A percentile compares a stretch with the other conserved stretches of the same genome.
phyloP scores from a whole-genome alignment of 75 land plant genomes.

The Pinus tabuliformis region DNA sequence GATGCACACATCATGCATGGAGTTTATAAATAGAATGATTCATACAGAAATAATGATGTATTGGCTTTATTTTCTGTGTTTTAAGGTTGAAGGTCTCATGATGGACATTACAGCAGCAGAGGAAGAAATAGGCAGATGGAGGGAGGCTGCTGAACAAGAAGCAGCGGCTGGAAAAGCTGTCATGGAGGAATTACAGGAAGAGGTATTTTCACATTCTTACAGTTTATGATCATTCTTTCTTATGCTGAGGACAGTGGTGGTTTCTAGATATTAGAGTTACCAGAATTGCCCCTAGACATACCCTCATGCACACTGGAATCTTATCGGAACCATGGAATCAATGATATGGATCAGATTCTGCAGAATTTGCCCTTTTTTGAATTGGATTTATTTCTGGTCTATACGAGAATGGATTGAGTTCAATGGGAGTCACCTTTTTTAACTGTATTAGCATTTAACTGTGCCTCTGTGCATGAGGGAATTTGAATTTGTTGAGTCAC shows the following conservation, averaged over 20 bases:
- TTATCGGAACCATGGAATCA: no score
- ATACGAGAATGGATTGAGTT: no score
- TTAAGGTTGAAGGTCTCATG: slow-evolving; percentile 87
- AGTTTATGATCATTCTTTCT: background rate
- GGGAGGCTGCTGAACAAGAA: slow-evolving; percentile 88
- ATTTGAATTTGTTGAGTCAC: no score
- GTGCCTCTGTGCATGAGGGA: no score
- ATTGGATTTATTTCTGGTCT: no score
- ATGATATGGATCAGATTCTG: no score
- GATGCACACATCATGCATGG: background rate
- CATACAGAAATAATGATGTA: background rate
- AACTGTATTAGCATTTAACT: no score
- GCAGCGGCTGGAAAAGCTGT: slow-evolving; percentile 89
- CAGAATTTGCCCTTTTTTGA: no score
- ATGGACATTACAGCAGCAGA: slow-evolving; percentile 88
- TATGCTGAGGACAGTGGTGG: background rate
- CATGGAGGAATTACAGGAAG: slow-evolving; percentile 67
- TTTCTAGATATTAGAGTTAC: no score
- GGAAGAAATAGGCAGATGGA: slow-evolving; percentile 94
- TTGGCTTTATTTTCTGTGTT: slow-evolving; percentile 2
- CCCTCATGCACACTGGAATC: no score
- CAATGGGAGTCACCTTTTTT: no score
- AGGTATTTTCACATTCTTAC: slow-evolving; percentile 39
- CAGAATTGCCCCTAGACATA: no score
- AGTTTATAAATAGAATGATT: slow-evolving; percentile 4